Percentiles rank a stretch among this genome's conserved stretches.
Conservation (phyloP, 2,329 filamentous ascomycete species). For the Cordyceps cateniannulata region DNA sequence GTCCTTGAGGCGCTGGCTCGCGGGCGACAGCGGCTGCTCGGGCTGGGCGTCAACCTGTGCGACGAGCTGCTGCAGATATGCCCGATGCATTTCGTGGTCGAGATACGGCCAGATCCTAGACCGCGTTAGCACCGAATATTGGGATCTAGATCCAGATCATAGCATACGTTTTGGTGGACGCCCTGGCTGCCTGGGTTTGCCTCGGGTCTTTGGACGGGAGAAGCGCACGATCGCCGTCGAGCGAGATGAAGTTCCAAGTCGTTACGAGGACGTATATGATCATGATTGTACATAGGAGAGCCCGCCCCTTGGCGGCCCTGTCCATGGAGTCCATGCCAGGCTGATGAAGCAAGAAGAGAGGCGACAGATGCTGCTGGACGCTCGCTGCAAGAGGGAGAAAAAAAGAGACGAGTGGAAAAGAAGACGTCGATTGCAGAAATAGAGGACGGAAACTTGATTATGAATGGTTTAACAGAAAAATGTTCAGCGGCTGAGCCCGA, state of each 20-base stretch:
- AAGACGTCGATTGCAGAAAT: no score
- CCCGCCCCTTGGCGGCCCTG: not conserved
- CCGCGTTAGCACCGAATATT: no score
- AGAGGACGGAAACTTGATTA: no score
- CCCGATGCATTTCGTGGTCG: not conserved
- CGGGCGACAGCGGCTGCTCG: constrained; percentile 1
- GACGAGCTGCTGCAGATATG: not conserved
- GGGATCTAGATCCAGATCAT: no score
- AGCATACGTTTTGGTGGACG: no score
- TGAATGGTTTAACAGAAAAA: no score
- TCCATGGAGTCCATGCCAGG: not conserved
- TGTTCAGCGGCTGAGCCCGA: no score
- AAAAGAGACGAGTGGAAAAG: no score
- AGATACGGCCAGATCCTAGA: not conserved
- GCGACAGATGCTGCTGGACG: not conserved
- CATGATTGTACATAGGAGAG: not conserved
- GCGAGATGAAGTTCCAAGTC: not conserved
- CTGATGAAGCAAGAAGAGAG: not conserved
- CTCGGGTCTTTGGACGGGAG: not conserved
- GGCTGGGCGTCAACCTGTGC: not conserved
- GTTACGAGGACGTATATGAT: not conserved
- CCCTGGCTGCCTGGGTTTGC: not conserved
- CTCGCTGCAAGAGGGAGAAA: no score
- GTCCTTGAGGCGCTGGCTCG: constrained; percentile 1
- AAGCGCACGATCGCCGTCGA: not conserved